Conservation (phyloP, 2,329 filamentous ascomycete species). For the Scedosporium aurantiacum region DNA sequence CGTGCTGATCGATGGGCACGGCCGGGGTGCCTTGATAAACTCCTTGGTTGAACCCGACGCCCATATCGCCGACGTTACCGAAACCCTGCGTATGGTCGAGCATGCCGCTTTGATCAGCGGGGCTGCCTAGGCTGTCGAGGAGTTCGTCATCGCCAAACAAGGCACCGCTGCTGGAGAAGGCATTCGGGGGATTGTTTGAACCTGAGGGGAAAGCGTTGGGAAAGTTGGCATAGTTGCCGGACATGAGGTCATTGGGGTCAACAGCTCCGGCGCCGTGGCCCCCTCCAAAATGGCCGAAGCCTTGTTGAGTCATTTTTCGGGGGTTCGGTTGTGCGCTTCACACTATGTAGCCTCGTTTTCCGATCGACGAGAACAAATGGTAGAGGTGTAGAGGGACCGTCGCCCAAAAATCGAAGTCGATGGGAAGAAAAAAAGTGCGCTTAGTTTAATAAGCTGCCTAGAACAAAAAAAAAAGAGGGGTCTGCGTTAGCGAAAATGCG, state of each 20-base stretch:
- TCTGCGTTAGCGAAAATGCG: not conserved
- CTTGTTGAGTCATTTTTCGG: slow-evolving; percentile 22
- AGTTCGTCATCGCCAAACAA: slow-evolving; percentile 83
- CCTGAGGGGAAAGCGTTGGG: slow-evolving; percentile 44
- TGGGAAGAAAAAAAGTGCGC: not conserved
- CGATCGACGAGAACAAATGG: not conserved
- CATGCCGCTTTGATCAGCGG: slow-evolving; percentile 42
- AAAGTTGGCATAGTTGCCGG: slow-evolving; percentile 48
- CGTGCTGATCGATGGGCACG: slow-evolving; percentile 54
- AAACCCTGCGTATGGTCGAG: slow-evolving; percentile 46
- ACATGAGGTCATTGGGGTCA: slow-evolving; percentile 78
- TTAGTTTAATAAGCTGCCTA: not conserved
- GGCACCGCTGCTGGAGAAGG: slow-evolving; percentile 67
- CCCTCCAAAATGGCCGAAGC: slow-evolving; percentile 44
- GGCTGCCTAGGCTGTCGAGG: slow-evolving; percentile 57
- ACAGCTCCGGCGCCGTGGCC: slow-evolving; percentile 49
- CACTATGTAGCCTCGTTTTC: not conserved
- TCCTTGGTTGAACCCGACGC: slow-evolving; percentile 45
- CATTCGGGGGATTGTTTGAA: slow-evolving; percentile 49
- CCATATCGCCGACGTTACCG: slow-evolving; percentile 40
- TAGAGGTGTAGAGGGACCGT: not conserved
- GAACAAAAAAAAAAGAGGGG: not conserved
- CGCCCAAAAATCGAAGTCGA: not conserved
- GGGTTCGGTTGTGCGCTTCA: not conserved
- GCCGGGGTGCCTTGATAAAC: slow-evolving; percentile 45